Conservation (phyloP, 257 asterid species). For the Gynochthodes officinalis region DNA sequence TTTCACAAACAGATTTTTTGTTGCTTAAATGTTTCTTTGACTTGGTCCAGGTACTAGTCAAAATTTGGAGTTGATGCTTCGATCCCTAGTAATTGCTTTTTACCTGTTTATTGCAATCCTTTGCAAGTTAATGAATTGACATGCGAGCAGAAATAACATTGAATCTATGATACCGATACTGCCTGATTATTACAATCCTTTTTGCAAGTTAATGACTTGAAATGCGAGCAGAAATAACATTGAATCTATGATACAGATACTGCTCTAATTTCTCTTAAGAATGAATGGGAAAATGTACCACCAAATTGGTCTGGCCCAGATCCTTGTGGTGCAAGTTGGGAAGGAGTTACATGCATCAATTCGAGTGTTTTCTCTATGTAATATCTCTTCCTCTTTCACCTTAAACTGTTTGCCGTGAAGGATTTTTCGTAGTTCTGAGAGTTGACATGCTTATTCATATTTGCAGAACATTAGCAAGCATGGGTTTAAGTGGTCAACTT, state of each 20-base stretch:
- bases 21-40: not conserved
- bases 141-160: not conserved
- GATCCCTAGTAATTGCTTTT: no score
- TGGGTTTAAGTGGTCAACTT: conserved; percentile 52
- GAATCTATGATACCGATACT: conserved; percentile 38
- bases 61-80: not conserved
- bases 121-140: not conserved
- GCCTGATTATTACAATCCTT: not conserved
- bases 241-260: conserved; percentile 39
- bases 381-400: not conserved
- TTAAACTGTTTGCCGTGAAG: not conserved
- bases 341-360: conserved; percentile 51
- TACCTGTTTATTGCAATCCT: no score
- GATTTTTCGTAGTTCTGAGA: not conserved
- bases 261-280: conserved; percentile 43
- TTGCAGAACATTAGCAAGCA: conserved; percentile 65
- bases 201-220: not conserved
- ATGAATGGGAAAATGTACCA: conserved; percentile 51
- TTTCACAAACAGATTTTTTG: not conserved
- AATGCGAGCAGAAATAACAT: not conserved
- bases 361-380: conserved; percentile 56
- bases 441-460: conserved; percentile 11
- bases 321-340: conserved; percentile 73
- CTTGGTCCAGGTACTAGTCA: not conserved
- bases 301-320: conserved; percentile 65